These are phyloP conservation scores for Picea sitchensis DNA, from an alignment of 75 land plant species.

Conservation along the genomic window DNA sequence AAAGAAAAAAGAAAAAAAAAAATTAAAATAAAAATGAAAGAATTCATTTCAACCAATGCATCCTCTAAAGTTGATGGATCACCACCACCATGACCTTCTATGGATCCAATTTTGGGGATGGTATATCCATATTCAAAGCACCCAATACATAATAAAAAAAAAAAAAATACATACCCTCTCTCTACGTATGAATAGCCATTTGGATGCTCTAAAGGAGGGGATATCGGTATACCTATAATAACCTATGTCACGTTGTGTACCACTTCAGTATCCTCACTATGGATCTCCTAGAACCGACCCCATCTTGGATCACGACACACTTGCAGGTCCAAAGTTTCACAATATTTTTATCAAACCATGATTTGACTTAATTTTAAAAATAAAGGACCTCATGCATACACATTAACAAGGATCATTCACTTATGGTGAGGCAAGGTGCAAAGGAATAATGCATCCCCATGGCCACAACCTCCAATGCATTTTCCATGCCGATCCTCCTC, in stretches of 20 bases:
- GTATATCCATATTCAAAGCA: too few species aligned
- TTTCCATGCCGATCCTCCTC: slow-evolving; percentile 24
- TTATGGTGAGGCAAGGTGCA: slow-evolving; percentile 33
- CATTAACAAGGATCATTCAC: not conserved
- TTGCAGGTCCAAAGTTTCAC: not conserved
- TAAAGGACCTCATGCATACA: not conserved
- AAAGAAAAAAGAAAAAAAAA: too few species aligned
- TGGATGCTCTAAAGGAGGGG: not conserved
- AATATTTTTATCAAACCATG: slow-evolving; percentile 12
- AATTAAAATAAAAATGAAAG: too few species aligned
- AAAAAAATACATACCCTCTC: not conserved
- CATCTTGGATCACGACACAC: slow-evolving; percentile 43
- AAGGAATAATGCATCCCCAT: slow-evolving; percentile 9
- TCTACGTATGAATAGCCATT: slow-evolving; percentile 16
- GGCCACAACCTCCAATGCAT: slow-evolving; percentile 15
- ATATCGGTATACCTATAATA: slow-evolving; percentile 27
- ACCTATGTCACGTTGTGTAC: slow-evolving; percentile 30
- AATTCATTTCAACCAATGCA: too few species aligned
- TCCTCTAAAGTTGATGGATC: too few species aligned
- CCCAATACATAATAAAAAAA: too few species aligned
- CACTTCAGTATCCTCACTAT: slow-evolving; percentile 37
- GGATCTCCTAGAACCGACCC: slow-evolving; percentile 47
- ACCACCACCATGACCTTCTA: too few species aligned
- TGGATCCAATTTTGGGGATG: too few species aligned
- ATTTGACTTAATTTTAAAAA: slow-evolving; percentile 1